Evolutionary conservation across 768 basidiomycete species (phyloP).

Genomic region (Boletus sensibilis): DNA sequence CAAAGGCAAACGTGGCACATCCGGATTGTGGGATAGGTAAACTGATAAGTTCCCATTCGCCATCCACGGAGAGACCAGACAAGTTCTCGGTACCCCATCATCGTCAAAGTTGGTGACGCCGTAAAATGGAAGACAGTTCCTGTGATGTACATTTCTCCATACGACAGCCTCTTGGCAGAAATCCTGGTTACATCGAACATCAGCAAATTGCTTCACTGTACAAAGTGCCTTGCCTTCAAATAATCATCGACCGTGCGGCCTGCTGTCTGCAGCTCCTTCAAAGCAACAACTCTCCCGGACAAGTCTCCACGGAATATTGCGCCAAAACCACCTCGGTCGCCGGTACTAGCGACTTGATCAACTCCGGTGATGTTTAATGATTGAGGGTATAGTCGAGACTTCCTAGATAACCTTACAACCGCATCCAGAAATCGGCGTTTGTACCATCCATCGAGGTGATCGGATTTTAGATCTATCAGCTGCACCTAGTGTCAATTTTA

Average conservation of each 20-base stretch:
- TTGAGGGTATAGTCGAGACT: constrained; percentile 29
- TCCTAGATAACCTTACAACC: constrained; percentile 30
- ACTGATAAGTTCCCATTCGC: constrained; percentile 30
- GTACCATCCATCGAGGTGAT: constrained; percentile 26
- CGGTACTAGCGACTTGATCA: constrained; percentile 9
- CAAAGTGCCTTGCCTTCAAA: constrained; percentile 24
- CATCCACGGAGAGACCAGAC: constrained; percentile 28
- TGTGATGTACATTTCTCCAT: constrained; percentile 31
- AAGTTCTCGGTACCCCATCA: constrained; percentile 14
- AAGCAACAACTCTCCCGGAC: constrained; percentile 28
- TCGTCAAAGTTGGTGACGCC: constrained; percentile 20
- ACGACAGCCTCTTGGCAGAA: constrained; percentile 32
- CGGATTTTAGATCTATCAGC: constrained; percentile 27
- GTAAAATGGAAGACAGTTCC: constrained; percentile 32
- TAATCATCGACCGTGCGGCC: constrained; percentile 23
- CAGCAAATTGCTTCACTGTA: background rate
- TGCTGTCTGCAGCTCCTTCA: constrained; percentile 29
- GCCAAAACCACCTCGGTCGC: constrained; percentile 32
- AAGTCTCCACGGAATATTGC: constrained; percentile 31
- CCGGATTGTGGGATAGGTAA: constrained; percentile 30
- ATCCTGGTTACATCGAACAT: constrained; percentile 17
- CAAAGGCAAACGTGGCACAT: constrained; percentile 31
- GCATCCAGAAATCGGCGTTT: constrained; percentile 29
- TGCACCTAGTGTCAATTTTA: constrained; percentile 2
- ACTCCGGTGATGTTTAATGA: constrained; percentile 24